These are phyloP conservation scores for Oxyria digyna DNA, from an alignment of 148 eudicot species.

Conservation along the genomic window DNA sequence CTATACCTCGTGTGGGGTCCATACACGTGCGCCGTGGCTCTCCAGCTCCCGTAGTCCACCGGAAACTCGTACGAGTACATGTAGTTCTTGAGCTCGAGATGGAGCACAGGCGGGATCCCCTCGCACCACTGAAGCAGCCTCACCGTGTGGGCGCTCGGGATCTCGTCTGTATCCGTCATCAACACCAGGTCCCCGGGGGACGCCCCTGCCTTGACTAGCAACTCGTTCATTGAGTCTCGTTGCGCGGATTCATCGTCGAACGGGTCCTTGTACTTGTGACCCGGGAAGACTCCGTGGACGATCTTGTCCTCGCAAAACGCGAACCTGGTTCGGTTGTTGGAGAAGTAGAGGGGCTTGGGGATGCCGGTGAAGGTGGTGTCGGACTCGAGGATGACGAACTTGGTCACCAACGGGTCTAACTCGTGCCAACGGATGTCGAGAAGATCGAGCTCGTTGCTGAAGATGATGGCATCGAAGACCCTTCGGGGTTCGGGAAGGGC, in stretches of 20 bases:
- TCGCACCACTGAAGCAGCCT: conserved; percentile 82
- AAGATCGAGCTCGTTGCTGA: conserved; percentile 79
- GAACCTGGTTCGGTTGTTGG: conserved; percentile 35
- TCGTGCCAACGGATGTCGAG: conserved; percentile 83
- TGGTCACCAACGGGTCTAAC: conserved; percentile 54
- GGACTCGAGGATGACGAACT: conserved; percentile 68
- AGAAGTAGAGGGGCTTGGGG: conserved; percentile 60
- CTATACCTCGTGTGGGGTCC: conserved; percentile 23
- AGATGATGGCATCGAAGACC: conserved; percentile 66
- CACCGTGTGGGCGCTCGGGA: conserved; percentile 71
- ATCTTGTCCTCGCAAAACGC: conserved; percentile 51
- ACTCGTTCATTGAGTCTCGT: conserved; percentile 46
- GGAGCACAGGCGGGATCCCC: conserved; percentile 48
- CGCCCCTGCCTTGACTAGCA: conserved; percentile 49
- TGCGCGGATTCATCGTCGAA: conserved; percentile 50
- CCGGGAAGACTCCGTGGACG: conserved; percentile 47
- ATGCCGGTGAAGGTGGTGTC: conserved; percentile 81
- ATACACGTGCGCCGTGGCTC: conserved; percentile 56
- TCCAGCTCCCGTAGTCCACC: conserved; percentile 78
- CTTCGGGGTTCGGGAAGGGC: conserved; percentile 54
- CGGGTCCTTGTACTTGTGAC: conserved; percentile 34
- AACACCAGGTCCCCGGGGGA: conserved; percentile 56
- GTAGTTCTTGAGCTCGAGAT: conserved; percentile 62
- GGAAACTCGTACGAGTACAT: conserved; percentile 91
- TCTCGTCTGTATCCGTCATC: conserved; percentile 79